phyloP scores from a whole-genome alignment of 2,329 filamentous ascomycete species.

The Stagonosporopsis tanaceti region DNA sequence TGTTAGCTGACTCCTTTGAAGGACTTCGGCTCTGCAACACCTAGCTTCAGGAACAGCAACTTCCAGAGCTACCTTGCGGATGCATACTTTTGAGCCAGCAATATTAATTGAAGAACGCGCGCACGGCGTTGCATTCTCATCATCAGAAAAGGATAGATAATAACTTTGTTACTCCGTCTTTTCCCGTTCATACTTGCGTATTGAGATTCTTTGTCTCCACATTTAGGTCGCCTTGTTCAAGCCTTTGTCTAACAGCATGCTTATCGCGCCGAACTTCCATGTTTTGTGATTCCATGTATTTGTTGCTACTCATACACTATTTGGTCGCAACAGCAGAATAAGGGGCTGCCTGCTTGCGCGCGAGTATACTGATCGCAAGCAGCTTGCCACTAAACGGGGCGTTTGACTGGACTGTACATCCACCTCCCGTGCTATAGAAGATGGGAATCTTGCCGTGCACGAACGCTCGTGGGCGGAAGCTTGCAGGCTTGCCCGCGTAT shows the following conservation, averaged over 20 bases:
- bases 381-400: background rate
- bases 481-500: too few relatives aligned
- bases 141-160: background rate
- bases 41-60: slow-evolving; percentile 58
- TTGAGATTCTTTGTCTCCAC: too few relatives aligned
- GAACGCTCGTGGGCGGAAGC: too few relatives aligned
- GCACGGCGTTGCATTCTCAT: background rate
- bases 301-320: background rate
- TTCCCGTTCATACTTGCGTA: too few relatives aligned
- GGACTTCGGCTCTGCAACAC: slow-evolving; percentile 57
- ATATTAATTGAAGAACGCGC: too few relatives aligned
- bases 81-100: slow-evolving; percentile 18
- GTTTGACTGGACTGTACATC: too few relatives aligned
- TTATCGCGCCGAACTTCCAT: background rate
- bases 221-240: too few relatives aligned
- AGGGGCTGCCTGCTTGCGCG: background rate
- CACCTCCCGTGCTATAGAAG: too few relatives aligned
- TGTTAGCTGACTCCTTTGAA: background rate
- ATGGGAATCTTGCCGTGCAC: too few relatives aligned
- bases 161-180: background rate
- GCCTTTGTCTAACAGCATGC: too few relatives aligned
- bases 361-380: background rate
- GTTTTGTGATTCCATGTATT: background rate
- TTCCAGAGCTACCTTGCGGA: slow-evolving; percentile 56
- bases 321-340: background rate